A percentile compares a stretch with the other conserved stretches of the same genome.
phyloP scores from a whole-genome alignment of 2,329 filamentous ascomycete genomes.

The Shiraia sp. region DNA sequence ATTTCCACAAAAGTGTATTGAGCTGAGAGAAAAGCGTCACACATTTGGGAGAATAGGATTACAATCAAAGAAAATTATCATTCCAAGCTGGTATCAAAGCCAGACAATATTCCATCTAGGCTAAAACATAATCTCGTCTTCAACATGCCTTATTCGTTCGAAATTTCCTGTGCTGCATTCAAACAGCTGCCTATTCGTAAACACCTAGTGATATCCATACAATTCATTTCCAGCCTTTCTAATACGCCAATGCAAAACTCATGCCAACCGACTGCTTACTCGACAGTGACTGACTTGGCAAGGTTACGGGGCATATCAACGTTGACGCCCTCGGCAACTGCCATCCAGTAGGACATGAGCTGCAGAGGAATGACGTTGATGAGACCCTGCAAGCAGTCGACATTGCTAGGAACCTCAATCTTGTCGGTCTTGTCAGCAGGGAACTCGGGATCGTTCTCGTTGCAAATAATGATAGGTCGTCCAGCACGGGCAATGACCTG shows the following conservation, averaged over 20 bases:
- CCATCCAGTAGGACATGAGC: slow-evolving; percentile 98
- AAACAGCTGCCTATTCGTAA: slow-evolving; percentile 23
- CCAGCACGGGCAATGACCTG: slow-evolving; percentile 96
- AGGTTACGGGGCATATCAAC: slow-evolving; percentile 98
- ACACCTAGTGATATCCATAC: slow-evolving; percentile 18
- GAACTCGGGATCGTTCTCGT: slow-evolving; percentile 87
- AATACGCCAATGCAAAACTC: slow-evolving; percentile 16
- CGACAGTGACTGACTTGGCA: slow-evolving; percentile 98
- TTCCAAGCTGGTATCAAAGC: slow-evolving; percentile 18
- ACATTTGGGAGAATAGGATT: background rate
- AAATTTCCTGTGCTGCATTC: slow-evolving; percentile 21
- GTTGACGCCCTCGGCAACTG: slow-evolving; percentile 92
- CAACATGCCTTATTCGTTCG: slow-evolving; percentile 12
- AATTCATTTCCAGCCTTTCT: slow-evolving; percentile 26
- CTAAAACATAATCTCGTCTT: slow-evolving; percentile 16
- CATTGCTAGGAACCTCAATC: slow-evolving; percentile 95
- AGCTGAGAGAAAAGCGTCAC: too few relatives aligned
- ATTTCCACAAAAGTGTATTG: background rate
- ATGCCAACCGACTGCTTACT: slow-evolving; percentile 62
- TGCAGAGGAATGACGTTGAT: slow-evolving; percentile 97
- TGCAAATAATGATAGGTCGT: slow-evolving; percentile 98
- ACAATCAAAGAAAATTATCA: slow-evolving; percentile 15
- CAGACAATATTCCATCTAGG: slow-evolving; percentile 11
- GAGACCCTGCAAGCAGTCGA: slow-evolving; percentile 93
- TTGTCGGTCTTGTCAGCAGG: slow-evolving; percentile 85